Percentiles rank a stretch among this genome's conserved stretches.
Conservation (phyloP, 805 yeast species). For the Wickerhamomyces strasburgensis region DNA sequence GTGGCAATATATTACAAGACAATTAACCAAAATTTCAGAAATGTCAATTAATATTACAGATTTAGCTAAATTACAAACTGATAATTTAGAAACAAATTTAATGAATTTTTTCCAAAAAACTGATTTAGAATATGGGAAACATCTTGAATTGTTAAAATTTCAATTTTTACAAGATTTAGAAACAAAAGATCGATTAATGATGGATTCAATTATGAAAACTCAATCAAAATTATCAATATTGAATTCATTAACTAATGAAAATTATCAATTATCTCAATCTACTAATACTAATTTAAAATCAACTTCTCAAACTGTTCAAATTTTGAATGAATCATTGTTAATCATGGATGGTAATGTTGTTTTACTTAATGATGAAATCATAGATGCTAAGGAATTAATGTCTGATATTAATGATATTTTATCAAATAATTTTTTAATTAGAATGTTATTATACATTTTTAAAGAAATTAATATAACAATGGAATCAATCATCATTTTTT, state of each 20-base stretch:
- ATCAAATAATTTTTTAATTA: conserved; percentile 11
- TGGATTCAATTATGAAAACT: conserved; percentile 3
- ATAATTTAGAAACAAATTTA: conserved; percentile 10
- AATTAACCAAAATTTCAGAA: conserved; percentile 14
- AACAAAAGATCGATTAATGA: conserved; percentile 9
- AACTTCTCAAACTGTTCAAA: conserved; percentile 1
- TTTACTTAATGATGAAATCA: conserved; percentile 4
- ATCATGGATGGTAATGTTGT: conserved; percentile 8
- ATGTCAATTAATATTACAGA: conserved; percentile 14
- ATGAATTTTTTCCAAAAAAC: conserved; percentile 9
- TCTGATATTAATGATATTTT: conserved; percentile 7
- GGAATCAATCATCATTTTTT: conserved; percentile 3
- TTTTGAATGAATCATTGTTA: conserved; percentile 6
- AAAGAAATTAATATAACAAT: conserved; percentile 2
- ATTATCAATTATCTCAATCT: conserved; percentile 1
- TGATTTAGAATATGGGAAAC: conserved; percentile 5
- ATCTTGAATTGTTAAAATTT: conserved; percentile 8
- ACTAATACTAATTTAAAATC: conserved; percentile 4
- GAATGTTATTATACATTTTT: conserved; percentile 8
- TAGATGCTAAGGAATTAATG: conserved; percentile 8
- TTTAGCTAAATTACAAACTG: conserved; percentile 10
- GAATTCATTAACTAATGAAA: background rate
- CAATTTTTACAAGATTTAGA: conserved; percentile 15
- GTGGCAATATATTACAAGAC: conserved; percentile 11
- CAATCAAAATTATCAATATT: background rate